Evolutionary conservation across 495 filamentous ascomycete genomes (phyloP).

Genomic region (Penicillium taxi): DNA sequence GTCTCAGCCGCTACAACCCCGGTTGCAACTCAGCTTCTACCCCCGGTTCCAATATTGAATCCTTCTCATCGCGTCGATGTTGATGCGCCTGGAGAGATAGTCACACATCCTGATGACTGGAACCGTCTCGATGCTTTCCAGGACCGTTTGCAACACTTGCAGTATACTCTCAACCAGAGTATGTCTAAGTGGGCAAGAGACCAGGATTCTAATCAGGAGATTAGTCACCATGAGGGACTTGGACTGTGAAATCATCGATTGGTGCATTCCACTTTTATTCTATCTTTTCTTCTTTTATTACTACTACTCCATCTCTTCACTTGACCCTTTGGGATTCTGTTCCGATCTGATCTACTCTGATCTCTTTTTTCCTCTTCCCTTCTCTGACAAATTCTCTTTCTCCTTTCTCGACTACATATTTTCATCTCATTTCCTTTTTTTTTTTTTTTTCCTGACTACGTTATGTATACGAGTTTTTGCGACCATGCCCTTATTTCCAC

Average conservation of each 20-base stretch:
- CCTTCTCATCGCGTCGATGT: conserved; percentile 2
- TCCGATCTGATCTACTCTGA: background rate
- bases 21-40: background rate
- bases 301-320: too few relatives aligned
- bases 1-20: background rate
- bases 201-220: conserved; percentile 18
- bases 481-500: too few relatives aligned
- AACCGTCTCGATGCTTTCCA: conserved; percentile 20
- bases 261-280: background rate
- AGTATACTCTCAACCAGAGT: conserved; percentile 12
- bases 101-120: conserved; percentile 12
- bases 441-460: too few relatives aligned
- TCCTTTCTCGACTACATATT: conserved; percentile 1
- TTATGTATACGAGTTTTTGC: too few relatives aligned
- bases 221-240: conserved; percentile 18
- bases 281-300: conserved; percentile 1
- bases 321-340: too few relatives aligned
- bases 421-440: conserved; percentile 3
- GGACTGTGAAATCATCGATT: conserved; percentile 12
- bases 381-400: conserved; percentile 3
- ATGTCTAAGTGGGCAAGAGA: conserved; percentile 23
- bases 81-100: conserved; percentile 9
- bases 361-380: conserved; percentile 1
- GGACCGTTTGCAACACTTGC: conserved; percentile 10
- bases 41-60: background rate